Evolutionary conservation across 495 filamentous ascomycete species (phyloP).

Genomic region (Penicillium dipodomyicola): DNA sequence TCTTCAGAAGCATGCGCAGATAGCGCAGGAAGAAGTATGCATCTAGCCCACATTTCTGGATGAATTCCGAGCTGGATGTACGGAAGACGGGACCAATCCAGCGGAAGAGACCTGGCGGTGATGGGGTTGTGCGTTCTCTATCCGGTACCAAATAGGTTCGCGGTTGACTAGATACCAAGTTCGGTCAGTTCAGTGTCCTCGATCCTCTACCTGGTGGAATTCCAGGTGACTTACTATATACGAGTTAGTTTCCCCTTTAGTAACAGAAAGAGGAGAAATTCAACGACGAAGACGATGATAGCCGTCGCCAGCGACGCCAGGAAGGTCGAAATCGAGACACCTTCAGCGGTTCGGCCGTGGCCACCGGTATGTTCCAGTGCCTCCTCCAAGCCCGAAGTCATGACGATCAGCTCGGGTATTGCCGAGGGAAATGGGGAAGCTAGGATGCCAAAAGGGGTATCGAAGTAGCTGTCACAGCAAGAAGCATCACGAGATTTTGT

Average conservation of each 20-base stretch:
- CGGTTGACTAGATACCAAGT: constrained; percentile 57
- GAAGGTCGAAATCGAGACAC: constrained; percentile 57
- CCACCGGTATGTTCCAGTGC: constrained; percentile 41
- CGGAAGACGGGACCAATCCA: constrained; percentile 71
- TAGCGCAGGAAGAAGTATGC: constrained; percentile 98
- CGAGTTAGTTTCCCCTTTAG: constrained; percentile 74
- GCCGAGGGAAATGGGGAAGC: background rate
- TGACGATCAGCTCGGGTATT: constrained; percentile 17
- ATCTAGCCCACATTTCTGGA: constrained; percentile 92
- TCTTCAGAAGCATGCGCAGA: constrained; percentile 86
- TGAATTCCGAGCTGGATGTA: constrained; percentile 81
- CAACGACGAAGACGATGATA: constrained; percentile 71
- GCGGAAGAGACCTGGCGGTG: constrained; percentile 65
- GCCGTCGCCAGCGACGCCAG: constrained; percentile 71
- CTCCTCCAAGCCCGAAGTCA: constrained; percentile 33
- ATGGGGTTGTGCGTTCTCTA: constrained; percentile 72
- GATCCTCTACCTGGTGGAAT: background rate
- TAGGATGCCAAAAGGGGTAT: background rate
- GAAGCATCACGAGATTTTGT: constrained; percentile 1
- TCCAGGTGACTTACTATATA: constrained; percentile 66
- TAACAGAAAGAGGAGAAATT: constrained; percentile 73
- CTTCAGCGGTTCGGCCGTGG: constrained; percentile 45
- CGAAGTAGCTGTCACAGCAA: background rate
- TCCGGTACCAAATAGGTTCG: constrained; percentile 90
- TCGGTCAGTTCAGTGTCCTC: constrained; percentile 9